Conservation (phyloP, 495 filamentous ascomycete genomes). For the Penicillium canescens region DNA sequence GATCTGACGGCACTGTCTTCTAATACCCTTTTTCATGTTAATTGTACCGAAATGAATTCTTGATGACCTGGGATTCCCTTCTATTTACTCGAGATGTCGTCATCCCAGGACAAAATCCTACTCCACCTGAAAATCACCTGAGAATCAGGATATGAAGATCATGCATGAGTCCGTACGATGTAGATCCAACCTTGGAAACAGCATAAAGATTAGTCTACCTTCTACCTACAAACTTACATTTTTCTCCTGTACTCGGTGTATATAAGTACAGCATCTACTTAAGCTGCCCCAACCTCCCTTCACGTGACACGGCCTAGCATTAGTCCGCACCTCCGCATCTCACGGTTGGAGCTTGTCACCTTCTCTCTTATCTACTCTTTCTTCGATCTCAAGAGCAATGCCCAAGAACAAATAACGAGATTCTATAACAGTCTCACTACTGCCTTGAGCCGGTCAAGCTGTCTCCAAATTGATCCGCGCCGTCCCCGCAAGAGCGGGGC, state of each 20-base stretch:
- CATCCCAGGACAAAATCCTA: too few species aligned
- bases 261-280: too few species aligned
- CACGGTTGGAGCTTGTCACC: constrained; percentile 17
- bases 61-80: constrained; percentile 36
- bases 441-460: neutral
- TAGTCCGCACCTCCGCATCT: constrained; percentile 28
- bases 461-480: constrained; percentile 13
- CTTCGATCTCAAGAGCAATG: neutral
- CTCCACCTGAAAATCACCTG: too few species aligned
- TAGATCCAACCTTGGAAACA: too few species aligned
- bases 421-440: neutral
- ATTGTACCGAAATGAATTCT: constrained; percentile 28
- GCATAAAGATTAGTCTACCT: too few species aligned
- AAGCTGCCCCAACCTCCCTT: neutral
- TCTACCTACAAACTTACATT: too few species aligned
- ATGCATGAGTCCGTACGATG: neutral
- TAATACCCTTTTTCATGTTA: constrained; percentile 45
- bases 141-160: neutral
- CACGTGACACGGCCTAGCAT: constrained; percentile 24
- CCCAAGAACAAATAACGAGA: too few species aligned
- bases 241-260: too few species aligned
- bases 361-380: constrained; percentile 10
- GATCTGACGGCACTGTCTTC: constrained; percentile 95
- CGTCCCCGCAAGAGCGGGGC: constrained; percentile 33
- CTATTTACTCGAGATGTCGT: constrained; percentile 1